Evolutionary conservation across 441 rosid species (phyloP).

Genomic region (Gossypium armourianum): DNA sequence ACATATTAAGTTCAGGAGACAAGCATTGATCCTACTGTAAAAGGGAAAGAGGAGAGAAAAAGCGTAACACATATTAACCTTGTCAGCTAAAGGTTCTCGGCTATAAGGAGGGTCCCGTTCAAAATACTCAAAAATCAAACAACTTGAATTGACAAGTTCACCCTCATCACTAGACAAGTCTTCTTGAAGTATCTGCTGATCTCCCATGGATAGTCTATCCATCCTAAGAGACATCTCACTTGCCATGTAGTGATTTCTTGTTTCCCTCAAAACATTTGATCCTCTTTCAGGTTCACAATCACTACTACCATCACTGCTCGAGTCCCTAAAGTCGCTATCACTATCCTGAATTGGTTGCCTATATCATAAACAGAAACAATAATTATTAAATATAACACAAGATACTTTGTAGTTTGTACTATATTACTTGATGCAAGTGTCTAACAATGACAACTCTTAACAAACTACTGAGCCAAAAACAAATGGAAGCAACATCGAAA

Average conservation of each 20-base stretch:
- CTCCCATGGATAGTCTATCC: constrained; percentile 25
- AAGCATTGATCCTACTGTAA: neutral
- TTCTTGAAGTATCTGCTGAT: constrained; percentile 22
- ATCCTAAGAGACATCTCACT: constrained; percentile 15
- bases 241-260: neutral
- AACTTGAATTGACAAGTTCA: constrained; percentile 24
- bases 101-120: constrained; percentile 33
- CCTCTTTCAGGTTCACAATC: constrained; percentile 29
- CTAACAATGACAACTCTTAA: no score
- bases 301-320: constrained; percentile 34
- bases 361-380: neutral
- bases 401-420: no score
- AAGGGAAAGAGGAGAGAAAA: neutral
- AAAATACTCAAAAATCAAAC: constrained; percentile 32
- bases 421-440: no score
- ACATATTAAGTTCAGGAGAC: neutral
- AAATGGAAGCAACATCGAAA: no score
- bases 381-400: neutral
- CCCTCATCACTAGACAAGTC: constrained; percentile 34
- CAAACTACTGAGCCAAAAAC: no score
- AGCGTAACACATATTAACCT: constrained; percentile 20
- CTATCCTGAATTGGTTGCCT: constrained; percentile 19
- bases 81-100: constrained; percentile 38
- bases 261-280: constrained; percentile 8
- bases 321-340: constrained; percentile 30